Conservation (phyloP, 768 basidiomycete species). For the Podaxis sp. region DNA sequence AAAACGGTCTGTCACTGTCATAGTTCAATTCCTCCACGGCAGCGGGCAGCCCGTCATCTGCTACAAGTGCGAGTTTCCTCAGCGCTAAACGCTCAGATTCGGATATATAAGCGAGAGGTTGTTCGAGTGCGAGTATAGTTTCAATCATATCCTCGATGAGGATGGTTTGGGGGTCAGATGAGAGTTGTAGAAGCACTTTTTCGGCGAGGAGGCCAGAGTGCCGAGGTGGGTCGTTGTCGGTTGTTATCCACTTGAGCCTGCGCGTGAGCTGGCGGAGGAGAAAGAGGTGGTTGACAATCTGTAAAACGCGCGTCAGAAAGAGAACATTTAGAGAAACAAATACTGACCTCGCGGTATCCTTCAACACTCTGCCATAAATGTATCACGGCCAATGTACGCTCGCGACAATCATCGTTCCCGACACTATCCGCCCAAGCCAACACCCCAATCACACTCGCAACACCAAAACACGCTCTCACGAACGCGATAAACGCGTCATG, state of each 20-base stretch:
- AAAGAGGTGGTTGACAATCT: conserved; percentile 77
- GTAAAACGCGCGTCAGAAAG: conserved; percentile 4
- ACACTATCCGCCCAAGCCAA: conserved; percentile 83
- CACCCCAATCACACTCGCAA: conserved; percentile 65
- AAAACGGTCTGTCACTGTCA: conserved; percentile 50
- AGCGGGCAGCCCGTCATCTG: conserved; percentile 62
- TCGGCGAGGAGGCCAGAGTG: conserved; percentile 69
- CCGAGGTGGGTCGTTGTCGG: conserved; percentile 58
- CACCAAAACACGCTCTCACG: conserved; percentile 65
- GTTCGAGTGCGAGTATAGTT: conserved; percentile 56
- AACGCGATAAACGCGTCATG: conserved; percentile 65
- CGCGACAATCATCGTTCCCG: conserved; percentile 61
- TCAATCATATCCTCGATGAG: conserved; percentile 58
- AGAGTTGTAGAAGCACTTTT: conserved; percentile 61
- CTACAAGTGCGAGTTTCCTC: conserved; percentile 63
- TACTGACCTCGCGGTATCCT: conserved; percentile 69
- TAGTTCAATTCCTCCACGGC: conserved; percentile 63
- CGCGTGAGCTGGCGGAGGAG: conserved; percentile 71
- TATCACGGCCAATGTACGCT: conserved; percentile 61
- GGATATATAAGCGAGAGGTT: conserved; percentile 60
- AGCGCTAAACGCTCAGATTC: conserved; percentile 60
- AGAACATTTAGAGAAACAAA: not conserved
- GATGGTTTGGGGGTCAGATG: conserved; percentile 59
- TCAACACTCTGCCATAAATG: conserved; percentile 65
- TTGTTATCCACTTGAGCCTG: conserved; percentile 72